These are phyloP conservation scores for Epichloe amarillans DNA, from an alignment of 2,329 filamentous ascomycete species.

Conservation along the genomic window DNA sequence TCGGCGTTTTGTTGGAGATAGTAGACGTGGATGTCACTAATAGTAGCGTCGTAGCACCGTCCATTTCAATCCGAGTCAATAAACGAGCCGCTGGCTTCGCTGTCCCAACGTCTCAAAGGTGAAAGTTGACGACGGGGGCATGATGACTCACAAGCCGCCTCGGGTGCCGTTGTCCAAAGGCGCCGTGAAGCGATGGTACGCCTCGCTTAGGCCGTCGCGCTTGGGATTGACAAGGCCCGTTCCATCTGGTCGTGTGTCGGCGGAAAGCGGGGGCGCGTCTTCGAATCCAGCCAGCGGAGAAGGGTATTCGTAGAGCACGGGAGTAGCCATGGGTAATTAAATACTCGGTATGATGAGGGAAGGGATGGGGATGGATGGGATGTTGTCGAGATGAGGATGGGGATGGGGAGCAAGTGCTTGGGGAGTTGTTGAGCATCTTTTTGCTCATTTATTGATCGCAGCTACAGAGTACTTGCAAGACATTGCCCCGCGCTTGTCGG, in stretches of 20 bases:
- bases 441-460: too few species aligned
- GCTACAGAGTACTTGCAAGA: too few species aligned
- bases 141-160: slow-evolving; percentile 53
- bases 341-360: too few species aligned
- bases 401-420: too few species aligned
- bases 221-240: slow-evolving; percentile 63
- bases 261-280: slow-evolving; percentile 40
- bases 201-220: slow-evolving; percentile 44
- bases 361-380: too few species aligned
- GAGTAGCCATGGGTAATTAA: slow-evolving; percentile 8
- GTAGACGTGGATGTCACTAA: slow-evolving; percentile 72
- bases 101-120: too few species aligned
- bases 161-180: slow-evolving; percentile 52
- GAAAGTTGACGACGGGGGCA: too few species aligned
- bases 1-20: slow-evolving; percentile 51
- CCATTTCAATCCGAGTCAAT: background rate
- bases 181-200: slow-evolving; percentile 56
- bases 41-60: background rate
- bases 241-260: slow-evolving; percentile 54
- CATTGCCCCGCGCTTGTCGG: too few species aligned
- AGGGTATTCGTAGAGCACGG: slow-evolving; percentile 11
- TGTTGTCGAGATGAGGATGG: too few species aligned
- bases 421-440: too few species aligned
- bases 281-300: slow-evolving; percentile 47
- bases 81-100: background rate